A percentile compares a stretch with the other conserved stretches of the same genome.
These are phyloP conservation scores for Ascochyta lentis DNA, from an alignment of 2,329 filamentous ascomycete genomes.

Conservation along the genomic window DNA sequence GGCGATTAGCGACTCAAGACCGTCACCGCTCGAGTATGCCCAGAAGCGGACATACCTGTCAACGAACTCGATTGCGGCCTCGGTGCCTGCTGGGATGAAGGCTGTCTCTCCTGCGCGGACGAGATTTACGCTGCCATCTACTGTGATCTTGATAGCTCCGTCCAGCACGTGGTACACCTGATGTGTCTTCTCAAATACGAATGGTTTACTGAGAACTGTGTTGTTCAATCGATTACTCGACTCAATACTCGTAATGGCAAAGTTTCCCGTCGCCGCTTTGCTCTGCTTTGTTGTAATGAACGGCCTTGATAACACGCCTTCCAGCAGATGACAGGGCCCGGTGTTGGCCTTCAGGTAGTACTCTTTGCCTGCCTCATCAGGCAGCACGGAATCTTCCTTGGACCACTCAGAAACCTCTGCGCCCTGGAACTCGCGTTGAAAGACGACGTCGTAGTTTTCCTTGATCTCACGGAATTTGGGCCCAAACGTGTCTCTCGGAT, in stretches of 20 bases:
- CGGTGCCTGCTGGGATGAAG: slow-evolving; percentile 26
- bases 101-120: slow-evolving; percentile 26
- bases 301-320: slow-evolving; percentile 21
- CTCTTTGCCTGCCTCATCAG: slow-evolving; percentile 11
- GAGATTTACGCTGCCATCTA: slow-evolving; percentile 17
- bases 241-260: slow-evolving; percentile 29
- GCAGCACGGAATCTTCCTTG: slow-evolving; percentile 14
- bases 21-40: slow-evolving; percentile 27
- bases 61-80: slow-evolving; percentile 21
- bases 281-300: slow-evolving; percentile 29
- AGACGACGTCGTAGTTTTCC: slow-evolving; percentile 29
- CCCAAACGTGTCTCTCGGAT: slow-evolving; percentile 18
- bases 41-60: slow-evolving; percentile 28
- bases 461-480: slow-evolving; percentile 27
- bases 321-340: slow-evolving; percentile 24
- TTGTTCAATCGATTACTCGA: slow-evolving; percentile 21
- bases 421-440: slow-evolving; percentile 20
- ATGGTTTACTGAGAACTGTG: slow-evolving; percentile 15
- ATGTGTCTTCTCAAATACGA: slow-evolving; percentile 23
- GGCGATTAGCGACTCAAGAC: slow-evolving; percentile 24
- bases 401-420: slow-evolving; percentile 19
- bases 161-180: slow-evolving; percentile 27
- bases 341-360: slow-evolving; percentile 30
- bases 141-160: slow-evolving; percentile 21
- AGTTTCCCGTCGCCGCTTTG: slow-evolving; percentile 19